Base-by-base conservation (phyloP, 2,329 filamentous ascomycete genomes). In the Epichloe baconii region DNA sequence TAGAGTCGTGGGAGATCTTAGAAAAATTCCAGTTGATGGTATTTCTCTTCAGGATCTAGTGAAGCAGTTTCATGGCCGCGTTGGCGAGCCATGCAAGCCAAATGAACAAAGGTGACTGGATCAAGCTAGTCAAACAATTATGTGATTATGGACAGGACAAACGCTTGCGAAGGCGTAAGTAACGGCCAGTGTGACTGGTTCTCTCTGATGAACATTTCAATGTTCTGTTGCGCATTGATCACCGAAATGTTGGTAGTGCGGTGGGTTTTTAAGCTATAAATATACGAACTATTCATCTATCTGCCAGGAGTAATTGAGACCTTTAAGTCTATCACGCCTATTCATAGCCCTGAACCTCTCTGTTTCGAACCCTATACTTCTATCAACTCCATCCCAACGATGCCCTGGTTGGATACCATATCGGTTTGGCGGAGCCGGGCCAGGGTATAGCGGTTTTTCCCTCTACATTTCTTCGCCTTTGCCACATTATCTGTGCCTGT, bases 361-460 rank as follows among this genome's bases (percentile, higher is more conserved):
- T 55, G 80, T 85, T 71, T 98, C 93, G 64, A 96, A 97, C 0
- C 91, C 91, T 69, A 88, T 98, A 19, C 88, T 77, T 57, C 93
- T 77, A 72, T 98, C 93, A 17, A 98, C 93, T 5, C 94, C 93
- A 73, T 98, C 93, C 93, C 93, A 98, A 57, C 88, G 76, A 71
- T 95, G 88, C 0, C 93, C 94, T 0, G 93, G 93, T 54, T 84
- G 77, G 55, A 98, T 97, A 1, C 87, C 88, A 70, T 97, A 97
- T 19, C 93, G 78, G 74, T 98, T 98, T 44, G 93, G 93, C 61
- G 86, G 78, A 51, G 85, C 86, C 0, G 83, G 77, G 0, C 91
- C 93, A 54, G 81, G 72, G 65, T 97, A 98, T 4, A 86, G 65
- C 4, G 85, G 87, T 35, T 45, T 44, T 35, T 35, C 36, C 57